These are phyloP conservation scores for Eudorina sp. DNA, from an alignment of 139 green algal genomes.

Conservation along the genomic window DNA sequence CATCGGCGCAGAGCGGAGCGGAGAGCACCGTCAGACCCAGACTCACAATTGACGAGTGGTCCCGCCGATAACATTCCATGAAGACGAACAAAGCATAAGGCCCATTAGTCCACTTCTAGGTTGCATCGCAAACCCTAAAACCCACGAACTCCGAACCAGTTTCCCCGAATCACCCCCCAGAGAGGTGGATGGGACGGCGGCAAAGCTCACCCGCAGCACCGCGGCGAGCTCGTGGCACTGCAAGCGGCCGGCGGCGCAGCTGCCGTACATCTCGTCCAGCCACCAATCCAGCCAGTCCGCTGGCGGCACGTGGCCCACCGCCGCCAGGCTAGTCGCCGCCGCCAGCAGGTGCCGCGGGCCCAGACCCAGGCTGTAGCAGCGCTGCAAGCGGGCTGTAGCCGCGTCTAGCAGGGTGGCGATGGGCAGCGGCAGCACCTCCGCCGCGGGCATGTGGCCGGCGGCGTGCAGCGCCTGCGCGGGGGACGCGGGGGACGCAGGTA, in stretches of 20 bases:
- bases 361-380: slow-evolving; percentile 13
- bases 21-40: too few relatives aligned
- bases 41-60: too few relatives aligned
- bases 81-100: too few relatives aligned
- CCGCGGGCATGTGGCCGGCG: slow-evolving; percentile 15
- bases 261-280: slow-evolving; percentile 40
- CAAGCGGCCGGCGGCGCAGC: not conserved
- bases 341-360: slow-evolving; percentile 22
- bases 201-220: not conserved
- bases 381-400: slow-evolving; percentile 7
- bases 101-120: too few relatives aligned
- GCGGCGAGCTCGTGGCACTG: slow-evolving; percentile 4
- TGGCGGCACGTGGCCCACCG: not conserved
- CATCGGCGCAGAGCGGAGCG: too few relatives aligned
- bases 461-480: not conserved
- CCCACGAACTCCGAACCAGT: too few relatives aligned
- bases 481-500: not conserved
- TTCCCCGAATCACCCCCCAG: too few relatives aligned
- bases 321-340: not conserved
- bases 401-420: slow-evolving; percentile 8
- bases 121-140: too few relatives aligned
- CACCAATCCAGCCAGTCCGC: slow-evolving; percentile 29
- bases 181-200: too few relatives aligned
- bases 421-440: not conserved
- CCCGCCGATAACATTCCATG: too few relatives aligned